Evolutionary conservation across 768 basidiomycete genomes (phyloP).

Genomic region (Chlorophyllum brunneum): DNA sequence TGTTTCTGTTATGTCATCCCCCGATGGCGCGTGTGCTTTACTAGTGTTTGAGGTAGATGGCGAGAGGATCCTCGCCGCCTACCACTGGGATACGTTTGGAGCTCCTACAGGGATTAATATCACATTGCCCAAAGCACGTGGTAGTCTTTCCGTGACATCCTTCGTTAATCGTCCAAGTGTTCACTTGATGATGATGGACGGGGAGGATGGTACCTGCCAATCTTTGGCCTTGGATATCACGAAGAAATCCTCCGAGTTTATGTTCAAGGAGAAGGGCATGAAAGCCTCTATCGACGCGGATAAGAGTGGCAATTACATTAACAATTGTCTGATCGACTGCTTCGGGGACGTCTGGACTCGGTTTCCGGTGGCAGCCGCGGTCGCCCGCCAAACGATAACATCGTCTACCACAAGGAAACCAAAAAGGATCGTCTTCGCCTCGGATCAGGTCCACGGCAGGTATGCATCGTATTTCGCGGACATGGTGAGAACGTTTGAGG

Average conservation of each 20-base stretch:
- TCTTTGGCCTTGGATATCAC: slow-evolving; percentile 52
- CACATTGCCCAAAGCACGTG: slow-evolving; percentile 24
- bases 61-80: slow-evolving; percentile 18
- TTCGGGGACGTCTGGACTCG: slow-evolving; percentile 56
- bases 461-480: slow-evolving; percentile 42
- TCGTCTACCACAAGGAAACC: slow-evolving; percentile 27
- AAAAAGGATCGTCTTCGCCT: slow-evolving; percentile 40
- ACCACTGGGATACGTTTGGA: slow-evolving; percentile 58
- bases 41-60: slow-evolving; percentile 22
- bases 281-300: slow-evolving; percentile 15
- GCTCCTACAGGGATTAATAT: slow-evolving; percentile 41
- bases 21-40: slow-evolving; percentile 53
- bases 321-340: slow-evolving; percentile 54
- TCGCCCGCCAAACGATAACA: slow-evolving; percentile 37
- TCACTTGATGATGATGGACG: slow-evolving; percentile 40
- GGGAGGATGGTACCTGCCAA: slow-evolving; percentile 22
- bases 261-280: slow-evolving; percentile 42
- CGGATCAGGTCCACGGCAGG: slow-evolving; percentile 22
- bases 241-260: slow-evolving; percentile 51
- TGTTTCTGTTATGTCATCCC: slow-evolving; percentile 37
- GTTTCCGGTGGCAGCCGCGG: slow-evolving; percentile 53
- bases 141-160: slow-evolving; percentile 37
- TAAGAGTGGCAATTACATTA: slow-evolving; percentile 18
- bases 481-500: slow-evolving; percentile 44
- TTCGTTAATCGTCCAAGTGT: slow-evolving; percentile 36